Base-by-base conservation (phyloP, 2,329 filamentous ascomycete genomes). In the Colletotrichum tofieldiae region DNA sequence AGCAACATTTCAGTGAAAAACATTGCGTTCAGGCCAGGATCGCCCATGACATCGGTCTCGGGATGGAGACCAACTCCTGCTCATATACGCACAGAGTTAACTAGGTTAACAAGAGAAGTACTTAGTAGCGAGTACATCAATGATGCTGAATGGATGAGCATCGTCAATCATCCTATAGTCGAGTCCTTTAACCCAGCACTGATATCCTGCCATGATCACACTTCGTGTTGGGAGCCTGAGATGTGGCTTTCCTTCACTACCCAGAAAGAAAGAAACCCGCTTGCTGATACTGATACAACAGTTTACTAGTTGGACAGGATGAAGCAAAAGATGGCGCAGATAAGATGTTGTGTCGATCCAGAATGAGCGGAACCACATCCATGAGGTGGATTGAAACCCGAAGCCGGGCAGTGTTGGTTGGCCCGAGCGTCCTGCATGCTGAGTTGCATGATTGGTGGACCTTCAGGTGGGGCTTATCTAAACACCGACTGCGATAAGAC, bases 401-500 rank as follows among this genome's bases (percentile, higher is more conserved):
- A 26, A 51, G 23, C 16, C 45, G 23, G 9, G 16, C 14, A 18
- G 26, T 26, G 23, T 18, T 1, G 1, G 2, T 5, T 52, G 49
- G 49, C 16, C 26, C 49, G 26, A 32, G 49, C n/a, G 45, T 20
- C 11, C 32, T 23, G 45, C 32, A 16, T 29, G 16, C 3, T 5
- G 4, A 7, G 35, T 6, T 23, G 32, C 45, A 35, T 23, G 20
- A 37, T 39, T n/a, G 29, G 49, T n/a, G 47, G 16, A 11, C 20
- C 6, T 26, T 20, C 12, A 1, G 45, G 64, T 59, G 69, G 69
- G 26, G 9, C 41, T 67, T 71, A 73, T 71, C 71, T 71, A 56
- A 72, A 60, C 66, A 6, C 70, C 66, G 70, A 73, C 47, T 7
- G 11, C 60, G 70, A 72, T 72, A 72, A 73, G 71, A 41, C 43